Percentiles rank a stretch among this genome's conserved stretches.
Evolutionary conservation across 139 green algal genomes (phyloP).

Genomic region (Astrephomene gubernaculifera): DNA sequence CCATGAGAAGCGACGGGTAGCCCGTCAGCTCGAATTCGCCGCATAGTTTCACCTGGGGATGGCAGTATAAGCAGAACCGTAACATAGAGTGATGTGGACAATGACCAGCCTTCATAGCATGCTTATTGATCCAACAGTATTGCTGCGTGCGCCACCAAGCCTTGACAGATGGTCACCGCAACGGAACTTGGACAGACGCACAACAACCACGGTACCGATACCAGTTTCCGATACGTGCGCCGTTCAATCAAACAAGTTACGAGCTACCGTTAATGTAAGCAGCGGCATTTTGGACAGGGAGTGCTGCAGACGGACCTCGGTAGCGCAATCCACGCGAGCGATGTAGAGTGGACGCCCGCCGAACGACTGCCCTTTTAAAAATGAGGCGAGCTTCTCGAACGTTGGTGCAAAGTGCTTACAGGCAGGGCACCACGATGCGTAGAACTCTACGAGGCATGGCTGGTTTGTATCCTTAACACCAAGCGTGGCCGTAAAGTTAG

Average conservation of each 20-base stretch:
- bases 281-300: too few relatives aligned
- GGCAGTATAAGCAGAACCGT: too few relatives aligned
- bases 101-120: too few relatives aligned
- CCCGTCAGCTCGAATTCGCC: background rate
- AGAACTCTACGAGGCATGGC: background rate
- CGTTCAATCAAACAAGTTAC: too few relatives aligned
- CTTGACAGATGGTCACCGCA: too few relatives aligned
- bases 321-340: slow-evolving; percentile 28
- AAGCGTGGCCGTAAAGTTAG: background rate
- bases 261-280: too few relatives aligned
- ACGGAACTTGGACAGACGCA: too few relatives aligned
- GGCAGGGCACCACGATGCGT: slow-evolving; percentile 21
- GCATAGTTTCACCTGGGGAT: slow-evolving; percentile 11
- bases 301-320: slow-evolving; percentile 1
- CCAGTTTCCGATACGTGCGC: too few relatives aligned
- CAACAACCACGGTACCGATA: too few relatives aligned
- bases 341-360: background rate
- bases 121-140: too few relatives aligned
- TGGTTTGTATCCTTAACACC: background rate
- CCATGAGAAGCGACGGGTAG: slow-evolving; percentile 18
- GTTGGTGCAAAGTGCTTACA: slow-evolving; percentile 34
- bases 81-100: too few relatives aligned
- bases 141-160: too few relatives aligned
- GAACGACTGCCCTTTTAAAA: background rate
- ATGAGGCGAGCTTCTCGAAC: slow-evolving; percentile 13